A percentile compares a stretch with the other conserved stretches of the same genome.
These are phyloP conservation scores for Kwoniella shandongensis DNA, from an alignment of 768 basidiomycete species.

Conservation along the genomic window DNA sequence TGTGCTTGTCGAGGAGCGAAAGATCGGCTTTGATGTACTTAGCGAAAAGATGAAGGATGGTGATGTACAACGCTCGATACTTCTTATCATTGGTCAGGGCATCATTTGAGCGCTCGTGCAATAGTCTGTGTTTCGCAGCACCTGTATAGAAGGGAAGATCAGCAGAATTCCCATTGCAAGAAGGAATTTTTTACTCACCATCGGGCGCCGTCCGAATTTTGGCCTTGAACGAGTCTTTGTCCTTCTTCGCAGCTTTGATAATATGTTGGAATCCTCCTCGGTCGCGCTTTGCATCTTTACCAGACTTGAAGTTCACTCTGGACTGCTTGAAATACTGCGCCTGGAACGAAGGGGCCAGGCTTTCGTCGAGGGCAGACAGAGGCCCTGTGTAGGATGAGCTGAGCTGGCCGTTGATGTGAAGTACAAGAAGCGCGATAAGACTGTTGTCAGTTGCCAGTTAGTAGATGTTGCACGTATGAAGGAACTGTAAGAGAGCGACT, in stretches of 20 bases:
- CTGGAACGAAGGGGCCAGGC: constrained; percentile 17
- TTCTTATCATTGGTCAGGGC: constrained; percentile 54
- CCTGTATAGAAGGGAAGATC: neutral
- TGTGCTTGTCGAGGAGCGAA: constrained; percentile 51
- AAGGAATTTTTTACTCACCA: too few species aligned
- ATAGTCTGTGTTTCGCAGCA: constrained; percentile 25
- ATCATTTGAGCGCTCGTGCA: constrained; percentile 21
- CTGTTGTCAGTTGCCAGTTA: constrained; percentile 4
- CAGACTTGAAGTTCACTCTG: constrained; percentile 8
- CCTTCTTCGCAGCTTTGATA: constrained; percentile 5
- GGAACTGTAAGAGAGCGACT: constrained; percentile 3
- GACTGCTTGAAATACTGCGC: constrained; percentile 11
- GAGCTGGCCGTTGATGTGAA: constrained; percentile 63
- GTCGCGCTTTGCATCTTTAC: constrained; percentile 8
- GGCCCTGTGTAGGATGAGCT: constrained; percentile 1
- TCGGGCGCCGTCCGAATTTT: constrained; percentile 10
- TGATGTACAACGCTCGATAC: constrained; percentile 66
- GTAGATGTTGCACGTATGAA: neutral
- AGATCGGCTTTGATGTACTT: constrained; percentile 60
- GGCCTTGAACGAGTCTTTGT: constrained; percentile 1
- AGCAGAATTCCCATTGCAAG: too few species aligned
- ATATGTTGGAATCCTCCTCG: constrained; percentile 11
- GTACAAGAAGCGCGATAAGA: constrained; percentile 66
- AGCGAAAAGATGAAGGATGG: constrained; percentile 65
- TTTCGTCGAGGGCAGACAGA: constrained; percentile 26